A percentile compares a stretch with the other conserved stretches of the same genome.
Conservation (phyloP, 495 filamentous ascomycete genomes). For the Penicillium fimorum region DNA sequence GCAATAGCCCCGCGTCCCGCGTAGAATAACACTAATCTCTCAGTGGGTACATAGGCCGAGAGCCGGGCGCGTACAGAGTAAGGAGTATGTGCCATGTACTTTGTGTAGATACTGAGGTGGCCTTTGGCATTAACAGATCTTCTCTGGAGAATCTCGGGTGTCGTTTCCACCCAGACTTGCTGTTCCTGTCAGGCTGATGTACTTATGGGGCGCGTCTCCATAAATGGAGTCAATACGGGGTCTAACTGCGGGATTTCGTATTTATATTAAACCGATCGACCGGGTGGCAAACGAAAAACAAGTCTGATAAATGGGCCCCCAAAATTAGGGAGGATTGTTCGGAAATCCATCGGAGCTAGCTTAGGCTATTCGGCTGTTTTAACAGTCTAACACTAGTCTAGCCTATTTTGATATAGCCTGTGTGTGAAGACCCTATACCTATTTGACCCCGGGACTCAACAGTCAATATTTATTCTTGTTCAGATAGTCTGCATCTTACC, state of each 20-base stretch:
- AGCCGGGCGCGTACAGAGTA: slow-evolving; percentile 1
- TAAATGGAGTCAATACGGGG: slow-evolving; percentile 1
- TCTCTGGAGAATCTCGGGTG: neutral
- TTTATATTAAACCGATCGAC: neutral
- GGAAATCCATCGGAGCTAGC: neutral
- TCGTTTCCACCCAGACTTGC: neutral
- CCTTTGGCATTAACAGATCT: neutral
- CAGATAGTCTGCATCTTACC: too few species aligned
- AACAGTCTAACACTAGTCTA: neutral
- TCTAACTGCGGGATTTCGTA: neutral
- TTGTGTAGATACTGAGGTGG: neutral
- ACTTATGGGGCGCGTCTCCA: neutral
- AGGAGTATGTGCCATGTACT: neutral
- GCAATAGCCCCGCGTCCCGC: neutral
- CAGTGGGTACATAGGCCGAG: neutral
- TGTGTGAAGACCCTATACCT: neutral
- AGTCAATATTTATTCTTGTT: too few species aligned
- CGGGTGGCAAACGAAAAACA: neutral
- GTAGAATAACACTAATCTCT: neutral
- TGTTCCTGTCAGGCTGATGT: neutral
- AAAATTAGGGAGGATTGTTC: neutral
- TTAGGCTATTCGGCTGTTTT: neutral
- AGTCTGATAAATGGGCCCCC: neutral
- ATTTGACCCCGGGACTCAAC: too few species aligned
- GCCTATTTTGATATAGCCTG: neutral